Evolutionary conservation across 345 rosid species (phyloP), one percentile per base, ranked within the genome.

Genomic region (Anastatica hierochuntica): DNA sequence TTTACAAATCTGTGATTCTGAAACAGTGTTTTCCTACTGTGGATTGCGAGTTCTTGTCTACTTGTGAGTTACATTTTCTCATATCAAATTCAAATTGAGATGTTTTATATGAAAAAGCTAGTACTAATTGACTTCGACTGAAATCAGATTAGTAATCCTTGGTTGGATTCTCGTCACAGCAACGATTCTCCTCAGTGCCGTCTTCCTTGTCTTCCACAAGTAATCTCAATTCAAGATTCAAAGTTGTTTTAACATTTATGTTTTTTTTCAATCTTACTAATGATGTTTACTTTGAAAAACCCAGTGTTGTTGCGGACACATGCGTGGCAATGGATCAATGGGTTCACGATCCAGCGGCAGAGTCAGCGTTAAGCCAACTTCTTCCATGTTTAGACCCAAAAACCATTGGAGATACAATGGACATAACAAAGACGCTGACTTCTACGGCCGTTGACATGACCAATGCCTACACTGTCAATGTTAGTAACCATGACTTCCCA

Each of bases 241-340:
- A 47, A 26, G 14, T n/a, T n/a, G n/a, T n/a, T n/a, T n/a, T n/a
- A n/a, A n/a, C 8, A 24, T 6, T 14, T 4, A 6, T 26, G 20
- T 2, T 2, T 10, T 9, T 1, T 5, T 47, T 20, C 6, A 12
- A 8, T 34, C 10, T 3, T 39, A 14, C n/a, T 53, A 45, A 61
- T 11, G 35, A n/a, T n/a, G n/a, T n/a, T n/a, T n/a, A n/a, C n/a
- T n/a, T n/a, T n/a, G n/a, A n/a, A n/a, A n/a, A n/a, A n/a, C n/a
- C n/a, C 59, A 58, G 95, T 57, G 78, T 79, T 51, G 77, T 76
- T 12, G 84, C 75, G 26, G 92, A 83, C 48, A 77, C 95, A 2
- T 86, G 95, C 50, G 51, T 73, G 53, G 83, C 95, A n/a, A 81
- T 86, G 95, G 77, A 81, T 36, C 74, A 83, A 53, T 83, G 92